Conservation (phyloP, 2,329 filamentous ascomycete species). For the Colletotrichum noveboracense region DNA sequence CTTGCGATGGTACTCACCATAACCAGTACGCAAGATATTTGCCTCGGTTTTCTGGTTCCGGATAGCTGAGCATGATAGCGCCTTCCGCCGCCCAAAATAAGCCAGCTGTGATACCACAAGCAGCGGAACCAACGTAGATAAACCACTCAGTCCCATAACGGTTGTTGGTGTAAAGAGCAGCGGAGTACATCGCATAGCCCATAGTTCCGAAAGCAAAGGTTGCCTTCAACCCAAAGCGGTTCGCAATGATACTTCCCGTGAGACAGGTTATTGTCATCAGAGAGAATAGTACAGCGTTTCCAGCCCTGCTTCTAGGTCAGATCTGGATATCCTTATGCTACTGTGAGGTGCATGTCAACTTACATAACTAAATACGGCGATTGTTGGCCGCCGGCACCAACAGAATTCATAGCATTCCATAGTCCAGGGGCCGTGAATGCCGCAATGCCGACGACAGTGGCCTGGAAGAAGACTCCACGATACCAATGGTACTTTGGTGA, state of each 20-base stretch:
- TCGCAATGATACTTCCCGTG: slow-evolving; percentile 35
- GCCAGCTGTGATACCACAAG: slow-evolving; percentile 26
- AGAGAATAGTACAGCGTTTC: slow-evolving; percentile 39
- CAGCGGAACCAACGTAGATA: slow-evolving; percentile 28
- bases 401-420: slow-evolving; percentile 35
- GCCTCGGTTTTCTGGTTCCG: slow-evolving; percentile 17
- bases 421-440: slow-evolving; percentile 33
- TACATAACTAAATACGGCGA: slow-evolving; percentile 34
- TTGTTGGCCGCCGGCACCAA: slow-evolving; percentile 32
- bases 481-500: slow-evolving; percentile 25
- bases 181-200: slow-evolving; percentile 40
- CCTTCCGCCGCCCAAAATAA: slow-evolving; percentile 32
- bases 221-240: slow-evolving; percentile 35
- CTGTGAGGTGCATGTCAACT: neutral
- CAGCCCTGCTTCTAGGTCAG: slow-evolving; percentile 27
- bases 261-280: slow-evolving; percentile 40
- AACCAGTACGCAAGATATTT: slow-evolving; percentile 24
- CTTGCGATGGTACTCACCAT: neutral
- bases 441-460: slow-evolving; percentile 27
- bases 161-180: slow-evolving; percentile 41
- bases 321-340: neutral
- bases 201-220: slow-evolving; percentile 37
- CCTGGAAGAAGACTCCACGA: slow-evolving; percentile 32
- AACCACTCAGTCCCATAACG: slow-evolving; percentile 28
- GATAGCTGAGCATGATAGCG: slow-evolving; percentile 29